Base-by-base conservation (phyloP, 2,329 filamentous ascomycete species). In the Gremmenia infestans region DNA sequence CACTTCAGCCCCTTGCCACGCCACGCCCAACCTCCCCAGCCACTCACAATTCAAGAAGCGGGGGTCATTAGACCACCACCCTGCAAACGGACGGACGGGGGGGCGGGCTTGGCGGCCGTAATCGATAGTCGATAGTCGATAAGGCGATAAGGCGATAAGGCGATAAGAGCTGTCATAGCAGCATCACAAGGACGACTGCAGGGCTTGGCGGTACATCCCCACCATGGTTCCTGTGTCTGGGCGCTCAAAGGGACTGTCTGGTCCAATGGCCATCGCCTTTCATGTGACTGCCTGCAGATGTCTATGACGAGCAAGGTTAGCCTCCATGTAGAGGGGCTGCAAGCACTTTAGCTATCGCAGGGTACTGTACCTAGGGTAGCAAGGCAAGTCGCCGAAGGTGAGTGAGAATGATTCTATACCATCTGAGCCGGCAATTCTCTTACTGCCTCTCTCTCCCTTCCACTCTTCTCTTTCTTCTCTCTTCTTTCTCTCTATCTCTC, bases 81-180 rank as follows among this genome's bases (percentile, higher is more conserved):
- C 28, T 32, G 28, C 9, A 11, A 32, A 32, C 9, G 28, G 8
- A 32, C 28, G 28, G 28, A 9, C 28, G 9, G 25, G 14, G 51
- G 22, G 22, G 22, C 2, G 22, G 22, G 22, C 22, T 22, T 22
- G 22, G 22, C 22, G 2, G 22, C n/a, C n/a, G 25, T 32, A 47
- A 48, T 53, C 51, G 51, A 53, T 53, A 53, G 51, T 39, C 28
- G 51, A 53, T 53, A 53, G 51, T 17, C 28, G 51, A 53, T 53
- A 53, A 48, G 43, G 9, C 28, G 28, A 53, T 53, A 53, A 48
- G 51, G n/a, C 28, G 51, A 53, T 53, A 53, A 48, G 43, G 9
- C 28, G 28, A 53, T 53, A 53, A 48, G 51, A 28, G 17, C 14
- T n/a, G 17, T 14, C 32, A 52, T 52, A 54, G 52, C 36, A 43